Evolutionary conservation across 345 rosid genomes (phyloP).

Genomic region (Euphorbia lathyris): DNA sequence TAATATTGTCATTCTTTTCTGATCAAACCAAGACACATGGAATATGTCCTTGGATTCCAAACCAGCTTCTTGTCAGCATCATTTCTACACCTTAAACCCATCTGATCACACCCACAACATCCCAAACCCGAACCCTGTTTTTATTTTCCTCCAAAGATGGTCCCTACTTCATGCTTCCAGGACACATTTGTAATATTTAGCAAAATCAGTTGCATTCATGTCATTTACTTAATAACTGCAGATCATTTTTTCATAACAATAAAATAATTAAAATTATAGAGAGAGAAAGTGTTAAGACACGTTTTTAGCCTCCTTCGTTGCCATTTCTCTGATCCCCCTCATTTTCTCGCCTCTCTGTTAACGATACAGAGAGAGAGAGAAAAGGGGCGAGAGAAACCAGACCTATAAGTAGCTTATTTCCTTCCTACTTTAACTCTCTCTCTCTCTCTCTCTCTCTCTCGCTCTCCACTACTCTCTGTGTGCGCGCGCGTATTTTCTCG

Average conservation of each 20-base stretch:
- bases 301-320: slow-evolving; percentile 10
- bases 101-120: neutral
- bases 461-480: too few species aligned
- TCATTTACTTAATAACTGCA: slow-evolving; percentile 7
- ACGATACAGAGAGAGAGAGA: slow-evolving; percentile 13
- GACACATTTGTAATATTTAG: slow-evolving; percentile 8
- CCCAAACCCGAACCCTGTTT: neutral
- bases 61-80: neutral
- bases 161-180: neutral
- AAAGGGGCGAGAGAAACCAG: neutral
- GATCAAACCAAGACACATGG: slow-evolving; percentile 1
- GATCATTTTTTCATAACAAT: too few species aligned
- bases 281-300: slow-evolving; percentile 6
- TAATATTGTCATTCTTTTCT: neutral
- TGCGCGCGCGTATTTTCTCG: too few species aligned
- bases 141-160: too few species aligned
- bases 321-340: neutral
- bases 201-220: slow-evolving; percentile 12
- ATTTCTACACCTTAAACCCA: neutral
- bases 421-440: slow-evolving; percentile 4
- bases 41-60: neutral
- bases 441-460: neutral
- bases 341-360: neutral
- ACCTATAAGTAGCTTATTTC: neutral
- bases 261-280: neutral